phyloP scores from a whole-genome alignment of 164 flowering plant genomes.

The Cinnamomum chago region DNA sequence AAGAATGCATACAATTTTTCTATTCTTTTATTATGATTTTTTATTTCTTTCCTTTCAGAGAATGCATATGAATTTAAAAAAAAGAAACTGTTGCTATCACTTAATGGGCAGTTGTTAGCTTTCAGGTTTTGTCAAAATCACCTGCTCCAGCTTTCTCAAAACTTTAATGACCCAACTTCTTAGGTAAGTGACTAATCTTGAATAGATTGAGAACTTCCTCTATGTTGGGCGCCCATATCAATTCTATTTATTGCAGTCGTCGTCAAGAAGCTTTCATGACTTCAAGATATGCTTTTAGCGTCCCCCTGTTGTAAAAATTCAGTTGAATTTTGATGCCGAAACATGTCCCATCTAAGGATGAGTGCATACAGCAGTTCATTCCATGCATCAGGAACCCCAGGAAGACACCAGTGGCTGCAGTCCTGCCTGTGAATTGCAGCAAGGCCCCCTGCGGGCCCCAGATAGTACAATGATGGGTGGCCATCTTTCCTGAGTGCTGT shows the following conservation, averaged over 20 bases:
- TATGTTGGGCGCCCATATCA: background rate
- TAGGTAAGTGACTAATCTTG: background rate
- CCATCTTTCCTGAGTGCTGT: slow-evolving; percentile 78
- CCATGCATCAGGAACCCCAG: slow-evolving; percentile 94
- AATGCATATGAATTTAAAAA: too few relatives aligned
- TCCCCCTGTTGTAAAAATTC: slow-evolving; percentile 1
- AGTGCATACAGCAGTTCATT: slow-evolving; percentile 78
- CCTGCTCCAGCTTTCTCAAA: background rate
- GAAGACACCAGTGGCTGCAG: slow-evolving; percentile 98
- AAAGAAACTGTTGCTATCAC: too few relatives aligned
- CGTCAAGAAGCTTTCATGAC: background rate
- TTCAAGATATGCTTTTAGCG: background rate
- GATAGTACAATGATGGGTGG: slow-evolving; percentile 72
- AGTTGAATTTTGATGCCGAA: too few relatives aligned
- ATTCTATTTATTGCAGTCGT: background rate
- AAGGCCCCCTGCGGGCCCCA: slow-evolving; percentile 38
- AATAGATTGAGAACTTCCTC: background rate
- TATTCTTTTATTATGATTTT: too few relatives aligned
- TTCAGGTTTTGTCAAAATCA: background rate
- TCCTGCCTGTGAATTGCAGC: slow-evolving; percentile 79
- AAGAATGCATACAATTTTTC: too few relatives aligned
- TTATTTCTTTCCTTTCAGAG: too few relatives aligned
- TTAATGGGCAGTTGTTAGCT: too few relatives aligned
- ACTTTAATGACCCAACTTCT: background rate
- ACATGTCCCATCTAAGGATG: slow-evolving; percentile 34